These are phyloP conservation scores for Coriaria nepalensis DNA, from an alignment of 306 rosid species.

Conservation along the genomic window DNA sequence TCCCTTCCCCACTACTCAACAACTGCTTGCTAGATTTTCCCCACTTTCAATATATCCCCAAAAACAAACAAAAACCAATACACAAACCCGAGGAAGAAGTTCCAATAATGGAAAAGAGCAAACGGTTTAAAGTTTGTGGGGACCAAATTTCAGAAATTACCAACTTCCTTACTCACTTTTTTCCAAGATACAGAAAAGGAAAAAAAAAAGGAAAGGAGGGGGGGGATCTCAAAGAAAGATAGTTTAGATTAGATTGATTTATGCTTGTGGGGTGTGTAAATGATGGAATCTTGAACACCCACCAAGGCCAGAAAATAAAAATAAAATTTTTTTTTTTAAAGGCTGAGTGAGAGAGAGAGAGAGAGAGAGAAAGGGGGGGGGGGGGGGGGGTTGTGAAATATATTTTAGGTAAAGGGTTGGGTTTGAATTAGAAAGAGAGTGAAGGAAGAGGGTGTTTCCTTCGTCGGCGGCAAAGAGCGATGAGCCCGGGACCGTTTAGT, in stretches of 20 bases:
- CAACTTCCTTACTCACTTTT: too few relatives aligned
- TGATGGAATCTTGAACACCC: conserved; percentile 64
- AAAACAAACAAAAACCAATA: conserved; percentile 1
- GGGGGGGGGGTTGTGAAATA: conserved; percentile 24
- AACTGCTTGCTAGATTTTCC: conserved; percentile 19
- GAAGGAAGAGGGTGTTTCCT: conserved; percentile 75
- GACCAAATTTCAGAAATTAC: conserved; percentile 27
- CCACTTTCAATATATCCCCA: conserved; percentile 1
- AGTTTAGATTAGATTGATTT: background rate
- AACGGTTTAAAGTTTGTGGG: conserved; percentile 19
- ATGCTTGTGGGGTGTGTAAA: conserved; percentile 8
- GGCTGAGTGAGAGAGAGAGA: conserved; percentile 45
- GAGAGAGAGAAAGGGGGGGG: conserved; percentile 22
- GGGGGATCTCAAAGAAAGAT: conserved; percentile 20
- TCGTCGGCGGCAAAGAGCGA: conserved; percentile 97
- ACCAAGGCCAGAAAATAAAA: conserved; percentile 22
- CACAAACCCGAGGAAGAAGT: conserved; percentile 10
- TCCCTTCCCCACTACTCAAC: conserved; percentile 25
- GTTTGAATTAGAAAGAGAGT: conserved; percentile 71
- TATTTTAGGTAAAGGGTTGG: conserved; percentile 55
- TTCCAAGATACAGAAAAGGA: conserved; percentile 35
- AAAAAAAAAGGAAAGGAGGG: background rate
- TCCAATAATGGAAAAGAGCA: conserved; percentile 23
- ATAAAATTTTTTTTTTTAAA: conserved; percentile 18
- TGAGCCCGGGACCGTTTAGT: conserved; percentile 43